Evolutionary conservation across 345 rosid species (phyloP).

Genomic region (Isatis tinctoria): DNA sequence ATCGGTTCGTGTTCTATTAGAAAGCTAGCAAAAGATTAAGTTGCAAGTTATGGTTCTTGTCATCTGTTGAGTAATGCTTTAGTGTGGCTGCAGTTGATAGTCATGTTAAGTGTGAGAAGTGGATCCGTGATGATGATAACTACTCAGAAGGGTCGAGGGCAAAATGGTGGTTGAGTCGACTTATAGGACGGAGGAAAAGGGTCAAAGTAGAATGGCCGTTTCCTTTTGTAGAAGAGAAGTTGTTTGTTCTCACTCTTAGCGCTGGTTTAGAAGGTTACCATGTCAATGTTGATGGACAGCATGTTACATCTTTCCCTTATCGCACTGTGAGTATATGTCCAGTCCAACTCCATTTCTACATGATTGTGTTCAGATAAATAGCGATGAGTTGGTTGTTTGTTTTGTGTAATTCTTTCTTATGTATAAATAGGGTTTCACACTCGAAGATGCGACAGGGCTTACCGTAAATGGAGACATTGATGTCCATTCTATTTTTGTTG

Average conservation of each 20-base stretch:
- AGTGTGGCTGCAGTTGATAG: slow-evolving; percentile 67
- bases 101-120: slow-evolving; percentile 87
- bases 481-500: slow-evolving; percentile 75
- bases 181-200: slow-evolving; percentile 64
- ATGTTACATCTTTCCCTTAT: slow-evolving; percentile 85
- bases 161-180: slow-evolving; percentile 86
- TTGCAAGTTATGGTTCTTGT: neutral
- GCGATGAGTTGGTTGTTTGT: neutral
- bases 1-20: neutral
- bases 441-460: slow-evolving; percentile 97
- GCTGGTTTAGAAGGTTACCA: slow-evolving; percentile 97
- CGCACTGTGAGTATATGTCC: slow-evolving; percentile 67
- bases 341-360: neutral
- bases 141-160: slow-evolving; percentile 63
- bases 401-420: neutral
- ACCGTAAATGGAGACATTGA: slow-evolving; percentile 73
- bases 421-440: slow-evolving; percentile 66
- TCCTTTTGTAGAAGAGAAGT: slow-evolving; percentile 72
- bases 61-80: slow-evolving; percentile 2
- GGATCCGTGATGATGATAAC: slow-evolving; percentile 78
- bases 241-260: slow-evolving; percentile 81
- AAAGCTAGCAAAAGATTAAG: neutral
- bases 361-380: slow-evolving; percentile 5
- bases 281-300: slow-evolving; percentile 83
- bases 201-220: slow-evolving; percentile 85